Evolutionary conservation across 768 basidiomycete species (phyloP).

Genomic region (Russula lepida): DNA sequence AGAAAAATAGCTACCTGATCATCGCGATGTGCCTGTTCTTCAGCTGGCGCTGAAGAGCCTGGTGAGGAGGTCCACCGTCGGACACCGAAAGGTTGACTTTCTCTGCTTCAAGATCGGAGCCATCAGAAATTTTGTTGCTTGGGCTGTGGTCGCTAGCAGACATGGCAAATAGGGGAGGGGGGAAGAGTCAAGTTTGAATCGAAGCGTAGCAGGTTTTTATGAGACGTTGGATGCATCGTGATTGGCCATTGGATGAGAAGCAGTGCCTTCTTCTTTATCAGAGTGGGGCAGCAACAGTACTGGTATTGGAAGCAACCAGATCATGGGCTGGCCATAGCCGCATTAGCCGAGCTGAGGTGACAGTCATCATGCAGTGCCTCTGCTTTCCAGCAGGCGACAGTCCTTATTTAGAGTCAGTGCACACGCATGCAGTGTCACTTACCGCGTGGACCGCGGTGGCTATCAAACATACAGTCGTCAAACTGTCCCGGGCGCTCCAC

Average conservation of each 20-base stretch:
- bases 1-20: constrained; percentile 45
- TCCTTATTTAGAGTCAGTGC: too few species aligned
- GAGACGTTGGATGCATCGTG: background rate
- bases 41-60: constrained; percentile 25
- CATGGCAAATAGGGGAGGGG: background rate
- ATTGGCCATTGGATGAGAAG: background rate
- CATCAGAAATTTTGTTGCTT: background rate
- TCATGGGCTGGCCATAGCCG: too few species aligned
- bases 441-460: too few species aligned
- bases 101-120: background rate
- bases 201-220: background rate
- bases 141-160: background rate
- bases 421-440: too few species aligned
- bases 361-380: too few species aligned
- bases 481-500: too few species aligned
- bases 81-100: background rate
- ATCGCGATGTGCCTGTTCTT: constrained; percentile 71
- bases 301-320: too few species aligned
- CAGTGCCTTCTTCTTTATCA: background rate
- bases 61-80: background rate
- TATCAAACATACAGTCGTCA: too few species aligned
- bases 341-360: too few species aligned
- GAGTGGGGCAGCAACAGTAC: too few species aligned
- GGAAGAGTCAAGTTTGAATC: background rate
- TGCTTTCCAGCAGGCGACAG: too few species aligned